Conservation (phyloP, 2,329 filamentous ascomycete species). For the Didymellaceae sp. region DNA sequence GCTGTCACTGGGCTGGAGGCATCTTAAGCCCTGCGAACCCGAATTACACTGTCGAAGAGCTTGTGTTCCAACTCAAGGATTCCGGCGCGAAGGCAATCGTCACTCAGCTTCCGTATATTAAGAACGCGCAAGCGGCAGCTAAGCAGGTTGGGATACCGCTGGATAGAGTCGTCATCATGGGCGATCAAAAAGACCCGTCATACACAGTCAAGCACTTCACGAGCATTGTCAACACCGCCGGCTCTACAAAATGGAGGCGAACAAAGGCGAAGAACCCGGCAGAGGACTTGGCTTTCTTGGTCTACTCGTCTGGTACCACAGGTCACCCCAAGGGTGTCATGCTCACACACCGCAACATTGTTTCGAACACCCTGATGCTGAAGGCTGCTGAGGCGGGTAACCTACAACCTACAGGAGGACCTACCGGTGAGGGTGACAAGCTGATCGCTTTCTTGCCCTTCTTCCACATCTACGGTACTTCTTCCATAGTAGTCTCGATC, state of each 20-base stretch:
- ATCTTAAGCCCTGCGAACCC: slow-evolving; percentile 87
- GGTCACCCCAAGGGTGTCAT: slow-evolving; percentile 91
- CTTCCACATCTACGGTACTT: slow-evolving; percentile 85
- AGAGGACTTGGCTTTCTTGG: slow-evolving; percentile 80
- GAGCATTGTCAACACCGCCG: slow-evolving; percentile 69
- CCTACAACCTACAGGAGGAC: slow-evolving; percentile 64
- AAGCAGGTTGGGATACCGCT: slow-evolving; percentile 71
- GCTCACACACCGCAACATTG: slow-evolving; percentile 82
- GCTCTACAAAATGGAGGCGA: slow-evolving; percentile 64
- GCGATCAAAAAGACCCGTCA: slow-evolving; percentile 67
- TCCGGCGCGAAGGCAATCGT: slow-evolving; percentile 75
- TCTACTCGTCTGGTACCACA: slow-evolving; percentile 90
- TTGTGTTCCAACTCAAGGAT: slow-evolving; percentile 83
- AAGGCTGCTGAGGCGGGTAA: slow-evolving; percentile 54
- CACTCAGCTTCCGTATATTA: slow-evolving; percentile 73
- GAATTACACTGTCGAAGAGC: slow-evolving; percentile 81
- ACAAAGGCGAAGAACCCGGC: slow-evolving; percentile 63
- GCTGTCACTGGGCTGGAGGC: slow-evolving; percentile 82
- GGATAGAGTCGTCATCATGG: slow-evolving; percentile 77
- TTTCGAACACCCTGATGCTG: slow-evolving; percentile 68
- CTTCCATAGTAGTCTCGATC: not conserved
- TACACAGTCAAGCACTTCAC: slow-evolving; percentile 74
- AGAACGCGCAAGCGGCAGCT: slow-evolving; percentile 71
- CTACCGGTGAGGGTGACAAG: slow-evolving; percentile 70
- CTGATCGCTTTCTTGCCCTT: slow-evolving; percentile 84